phyloP scores from a whole-genome alignment of 345 rosid genomes.

The Schrenkiella parvula region DNA sequence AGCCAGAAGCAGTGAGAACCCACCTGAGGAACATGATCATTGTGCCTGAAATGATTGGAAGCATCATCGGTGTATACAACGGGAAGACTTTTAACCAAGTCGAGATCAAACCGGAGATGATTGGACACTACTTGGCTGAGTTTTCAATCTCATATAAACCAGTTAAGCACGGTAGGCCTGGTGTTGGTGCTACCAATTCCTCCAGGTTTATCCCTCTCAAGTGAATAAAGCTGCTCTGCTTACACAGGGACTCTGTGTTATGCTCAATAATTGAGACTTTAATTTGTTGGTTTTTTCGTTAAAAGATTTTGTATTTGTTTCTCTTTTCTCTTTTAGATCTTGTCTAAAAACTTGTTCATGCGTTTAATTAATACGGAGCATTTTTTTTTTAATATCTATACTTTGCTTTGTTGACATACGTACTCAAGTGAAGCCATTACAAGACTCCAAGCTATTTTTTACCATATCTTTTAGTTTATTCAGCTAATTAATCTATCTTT shows the following conservation, averaged over 20 bases:
- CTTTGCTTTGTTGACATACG: too few relatives aligned
- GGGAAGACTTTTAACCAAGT: conserved; percentile 28
- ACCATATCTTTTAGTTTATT: neutral
- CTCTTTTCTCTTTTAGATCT: neutral
- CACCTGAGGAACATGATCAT: conserved; percentile 63
- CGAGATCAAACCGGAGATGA: conserved; percentile 28
- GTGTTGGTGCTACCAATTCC: conserved; percentile 78
- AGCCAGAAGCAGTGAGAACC: conserved; percentile 73
- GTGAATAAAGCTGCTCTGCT: conserved; percentile 20
- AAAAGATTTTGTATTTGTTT: neutral
- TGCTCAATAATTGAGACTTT: neutral
- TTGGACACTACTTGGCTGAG: conserved; percentile 39
- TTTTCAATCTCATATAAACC: conserved; percentile 61
- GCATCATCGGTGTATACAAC: conserved; percentile 26
- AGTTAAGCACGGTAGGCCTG: conserved; percentile 75
- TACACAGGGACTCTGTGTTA: neutral
- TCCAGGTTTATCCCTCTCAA: conserved; percentile 83
- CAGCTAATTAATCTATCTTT: neutral
- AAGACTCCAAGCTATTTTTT: neutral
- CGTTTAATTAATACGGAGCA: conserved; percentile 41
- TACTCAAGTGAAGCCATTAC: conserved; percentile 42
- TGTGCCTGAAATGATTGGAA: conserved; percentile 30
- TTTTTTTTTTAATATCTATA: neutral
- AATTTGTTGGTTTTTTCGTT: neutral
- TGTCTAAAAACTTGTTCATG: neutral